Evolutionary conservation across 768 basidiomycete species (phyloP), one percentile per base, ranked within the genome.

Genomic region (Podaxis sp.): DNA sequence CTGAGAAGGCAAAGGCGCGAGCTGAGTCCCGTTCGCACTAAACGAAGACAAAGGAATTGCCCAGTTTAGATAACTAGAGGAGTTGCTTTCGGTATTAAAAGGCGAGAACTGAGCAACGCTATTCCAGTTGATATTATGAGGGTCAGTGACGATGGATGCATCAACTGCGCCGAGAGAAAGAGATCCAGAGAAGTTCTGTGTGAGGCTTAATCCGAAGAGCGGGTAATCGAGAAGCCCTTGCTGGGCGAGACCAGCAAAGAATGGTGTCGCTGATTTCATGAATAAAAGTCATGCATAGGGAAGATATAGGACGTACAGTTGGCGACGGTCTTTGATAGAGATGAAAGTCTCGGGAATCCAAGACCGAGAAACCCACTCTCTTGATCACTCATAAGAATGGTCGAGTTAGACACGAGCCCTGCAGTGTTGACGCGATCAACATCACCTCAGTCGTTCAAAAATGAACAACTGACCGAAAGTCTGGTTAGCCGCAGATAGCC

Each of bases 121-220:
- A 63, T 87, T 88, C 91, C 91, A 93, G 52, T 77, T 79, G 28
- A 93, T 86, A 16, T 78, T 66, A 59, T 78, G 85, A 2, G 76
- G 69, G 68, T 90, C 82, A 27, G 71, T 76, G 14, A 93, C 87
- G 14, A 92, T 75, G 4, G 86, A 83, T 1, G 80, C 77, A 70
- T 93, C 91, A 44, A 93, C 77, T 13, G 90, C 91, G n/a, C 90
- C 90, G 14, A 93, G 64, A 1, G 90, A 73, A 21, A 93, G 74
- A 18, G 84, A 80, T 9, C 91, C 90, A 10, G 78, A 81, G 2
- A 73, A 68, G 66, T 88, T 85, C 47, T 77, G 75, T 0, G 84
- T 82, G 63, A 92, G 73, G 65, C 80, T 85, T 27, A 93, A 65
- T n/a, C 87, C 89, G 65, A 92, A 92, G 7, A 93, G 67, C 0